Base-by-base conservation (phyloP, 768 basidiomycete genomes). In the Tulasnella sp. region DNA sequence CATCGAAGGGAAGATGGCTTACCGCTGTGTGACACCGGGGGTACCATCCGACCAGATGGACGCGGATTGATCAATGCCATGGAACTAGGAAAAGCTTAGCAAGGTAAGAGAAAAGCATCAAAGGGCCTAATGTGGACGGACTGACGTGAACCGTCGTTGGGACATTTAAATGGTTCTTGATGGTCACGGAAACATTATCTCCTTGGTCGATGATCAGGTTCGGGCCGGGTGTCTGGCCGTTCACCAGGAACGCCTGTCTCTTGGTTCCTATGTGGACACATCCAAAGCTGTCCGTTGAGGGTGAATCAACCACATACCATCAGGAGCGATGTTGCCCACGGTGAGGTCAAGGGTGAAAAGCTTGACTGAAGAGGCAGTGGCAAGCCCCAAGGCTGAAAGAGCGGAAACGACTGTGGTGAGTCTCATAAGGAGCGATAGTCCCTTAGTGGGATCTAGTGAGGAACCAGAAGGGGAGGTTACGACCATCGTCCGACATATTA, bases 41-140 rank as follows among this genome's bases (percentile, higher is more conserved):
- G 43, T 40, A 9, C 53, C 53, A 29, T 55, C 53, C 11, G 53
- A 55, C 53, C 53, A 55, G 14, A 32, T 31, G 12, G n/a, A 42
- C 27, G 27, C 41, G 14, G 25, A 17, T 40, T 27, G 25, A 7
- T 55, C 35, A 23, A 55, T 55, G 21, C 53, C 53, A 25, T 55
- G 53, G 25, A 23, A 55, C 53, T 55, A n/a, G 8, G n/a, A 19
- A 17, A 19, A 8, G 14, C 39, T 19, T 0, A 15, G n/a, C n/a
- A n/a, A n/a, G n/a, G n/a, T n/a, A n/a, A n/a, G n/a, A 8, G 21
- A 23, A 35, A 4, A 17, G 39, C 8, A 37, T 8, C 4, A 21
- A 36, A 9, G 35, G 4, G 23, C 21, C 2, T 45, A 37, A 4
- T 17, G 9, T 2, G 12, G 5, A 17, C 1, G 27, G 15, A 37